A percentile compares a stretch with the other conserved stretches of the same genome.
phyloP scores from a whole-genome alignment of 169 alveolate species.

The Cryptosporidium canis region DNA sequence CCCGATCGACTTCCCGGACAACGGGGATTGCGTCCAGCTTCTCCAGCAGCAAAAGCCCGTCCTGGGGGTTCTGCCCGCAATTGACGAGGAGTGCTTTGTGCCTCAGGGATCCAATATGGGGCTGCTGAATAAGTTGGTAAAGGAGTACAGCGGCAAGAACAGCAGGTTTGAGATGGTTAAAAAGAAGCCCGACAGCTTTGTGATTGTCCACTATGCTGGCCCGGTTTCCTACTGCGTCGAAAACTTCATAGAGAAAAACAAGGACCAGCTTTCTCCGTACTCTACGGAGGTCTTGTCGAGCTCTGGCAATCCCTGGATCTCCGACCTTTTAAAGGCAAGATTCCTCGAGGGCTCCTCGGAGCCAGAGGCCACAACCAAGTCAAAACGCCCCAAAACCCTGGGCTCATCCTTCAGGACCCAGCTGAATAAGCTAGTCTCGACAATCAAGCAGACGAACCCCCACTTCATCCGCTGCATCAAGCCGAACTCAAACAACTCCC shows the following conservation, averaged over 20 bases:
- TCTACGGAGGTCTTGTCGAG: conserved; percentile 44
- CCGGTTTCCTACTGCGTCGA: conserved; percentile 91
- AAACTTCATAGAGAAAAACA: conserved; percentile 95
- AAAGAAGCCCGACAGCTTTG: conserved; percentile 84
- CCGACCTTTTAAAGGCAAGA: conserved; percentile 73
- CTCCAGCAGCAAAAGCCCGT: conserved; percentile 53
- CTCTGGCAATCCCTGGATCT: conserved; percentile 47
- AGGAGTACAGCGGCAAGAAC: conserved; percentile 77
- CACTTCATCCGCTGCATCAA: conserved; percentile 95
- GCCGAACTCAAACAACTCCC: conserved; percentile 88
- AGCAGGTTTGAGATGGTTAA: conserved; percentile 83
- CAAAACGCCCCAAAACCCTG: conserved; percentile 81
- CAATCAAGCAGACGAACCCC: conserved; percentile 88
- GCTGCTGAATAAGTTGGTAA: conserved; percentile 82
- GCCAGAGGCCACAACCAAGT: conserved; percentile 40
- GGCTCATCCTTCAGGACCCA: conserved; percentile 91
- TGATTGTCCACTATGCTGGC: conserved; percentile 96
- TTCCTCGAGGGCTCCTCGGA: conserved; percentile 65
- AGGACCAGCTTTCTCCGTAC: conserved; percentile 87
- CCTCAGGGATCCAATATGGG: conserved; percentile 90
- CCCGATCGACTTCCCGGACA: conserved; percentile 96
- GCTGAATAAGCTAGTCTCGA: conserved; percentile 88
- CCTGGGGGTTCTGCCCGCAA: conserved; percentile 88
- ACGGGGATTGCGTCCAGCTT: conserved; percentile 93
- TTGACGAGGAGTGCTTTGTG: conserved; percentile 93